Evolutionary conservation across 306 rosid species (phyloP).

Genomic region (Argentina anserina): DNA sequence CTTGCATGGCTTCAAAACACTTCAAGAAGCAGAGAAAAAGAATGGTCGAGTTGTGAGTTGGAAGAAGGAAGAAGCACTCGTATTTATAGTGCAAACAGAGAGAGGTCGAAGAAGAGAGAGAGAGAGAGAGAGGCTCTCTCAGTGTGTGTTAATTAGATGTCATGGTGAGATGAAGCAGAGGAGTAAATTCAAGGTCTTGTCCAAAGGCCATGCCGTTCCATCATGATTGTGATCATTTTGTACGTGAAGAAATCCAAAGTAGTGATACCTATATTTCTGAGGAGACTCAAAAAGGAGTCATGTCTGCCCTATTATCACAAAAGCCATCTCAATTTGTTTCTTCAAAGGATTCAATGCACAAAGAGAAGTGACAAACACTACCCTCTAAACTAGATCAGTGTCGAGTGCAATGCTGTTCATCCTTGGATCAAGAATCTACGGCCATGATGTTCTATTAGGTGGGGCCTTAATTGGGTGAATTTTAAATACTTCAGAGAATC

Average conservation of each 20-base stretch:
- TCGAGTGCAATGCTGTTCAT: not conserved
- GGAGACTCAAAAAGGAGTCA: constrained; percentile 33
- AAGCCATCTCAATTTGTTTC: constrained; percentile 32
- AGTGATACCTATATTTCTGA: constrained; percentile 25
- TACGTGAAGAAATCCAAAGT: constrained; percentile 38
- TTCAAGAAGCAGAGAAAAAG: constrained; percentile 4
- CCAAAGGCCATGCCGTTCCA: constrained; percentile 31
- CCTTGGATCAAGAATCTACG: constrained; percentile 26
- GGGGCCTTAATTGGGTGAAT: not conserved
- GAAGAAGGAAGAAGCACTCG: constrained; percentile 23
- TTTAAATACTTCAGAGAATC: not conserved
- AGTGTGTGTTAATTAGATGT: constrained; percentile 14
- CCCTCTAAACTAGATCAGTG: constrained; percentile 6
- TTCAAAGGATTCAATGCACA: constrained; percentile 33
- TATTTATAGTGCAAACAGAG: constrained; percentile 43
- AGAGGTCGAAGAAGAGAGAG: constrained; percentile 5
- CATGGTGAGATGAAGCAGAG: constrained; percentile 25
- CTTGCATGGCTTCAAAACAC: not conserved
- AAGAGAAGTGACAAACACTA: constrained; percentile 28
- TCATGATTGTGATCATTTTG: constrained; percentile 24
- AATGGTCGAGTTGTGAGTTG: constrained; percentile 2
- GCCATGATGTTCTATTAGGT: not conserved
- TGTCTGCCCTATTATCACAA: constrained; percentile 54
- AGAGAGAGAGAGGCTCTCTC: not conserved
- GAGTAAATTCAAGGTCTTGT: constrained; percentile 34